phyloP scores from a whole-genome alignment of 192 early-diverging fungal genomes.

The Coemansia sp. region DNA sequence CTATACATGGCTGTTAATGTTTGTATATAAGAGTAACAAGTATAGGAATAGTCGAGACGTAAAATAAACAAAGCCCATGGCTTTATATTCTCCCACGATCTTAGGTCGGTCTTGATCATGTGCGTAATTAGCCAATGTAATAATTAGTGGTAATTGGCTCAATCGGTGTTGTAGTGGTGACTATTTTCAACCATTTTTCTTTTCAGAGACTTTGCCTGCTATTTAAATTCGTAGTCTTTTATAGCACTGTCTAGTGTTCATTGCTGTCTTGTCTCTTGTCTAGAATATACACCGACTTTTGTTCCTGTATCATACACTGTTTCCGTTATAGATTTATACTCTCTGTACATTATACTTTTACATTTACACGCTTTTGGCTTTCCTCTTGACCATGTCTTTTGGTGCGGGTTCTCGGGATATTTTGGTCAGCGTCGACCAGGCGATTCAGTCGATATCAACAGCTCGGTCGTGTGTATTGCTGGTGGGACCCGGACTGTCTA shows the following conservation, averaged over 20 bases:
- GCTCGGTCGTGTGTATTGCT: slow-evolving; percentile 37
- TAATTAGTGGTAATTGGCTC: too few relatives aligned
- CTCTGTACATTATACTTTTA: slow-evolving; percentile 15
- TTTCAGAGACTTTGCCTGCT: neutral
- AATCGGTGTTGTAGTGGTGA: too few relatives aligned
- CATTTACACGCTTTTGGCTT: neutral
- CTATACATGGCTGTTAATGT: neutral
- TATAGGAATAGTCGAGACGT: neutral
- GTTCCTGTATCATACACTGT: slow-evolving; percentile 3
- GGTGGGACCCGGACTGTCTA: slow-evolving; percentile 15
- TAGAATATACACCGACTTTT: neutral
- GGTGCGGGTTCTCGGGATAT: neutral
- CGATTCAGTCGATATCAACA: neutral
- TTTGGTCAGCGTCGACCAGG: neutral
- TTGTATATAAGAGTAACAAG: neutral
- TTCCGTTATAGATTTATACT: slow-evolving; percentile 4
- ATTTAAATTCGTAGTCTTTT: neutral
- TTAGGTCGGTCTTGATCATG: neutral
- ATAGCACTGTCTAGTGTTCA: neutral
- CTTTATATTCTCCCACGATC: neutral
- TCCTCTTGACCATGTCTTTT: slow-evolving; percentile 7
- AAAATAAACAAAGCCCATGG: neutral
- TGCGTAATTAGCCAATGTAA: neutral
- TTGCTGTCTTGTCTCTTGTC: neutral
- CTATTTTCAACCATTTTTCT: neutral